Evolutionary conservation across 1,139 yeast species (phyloP).

Genomic region (Magnusiomyces fungicola): DNA sequence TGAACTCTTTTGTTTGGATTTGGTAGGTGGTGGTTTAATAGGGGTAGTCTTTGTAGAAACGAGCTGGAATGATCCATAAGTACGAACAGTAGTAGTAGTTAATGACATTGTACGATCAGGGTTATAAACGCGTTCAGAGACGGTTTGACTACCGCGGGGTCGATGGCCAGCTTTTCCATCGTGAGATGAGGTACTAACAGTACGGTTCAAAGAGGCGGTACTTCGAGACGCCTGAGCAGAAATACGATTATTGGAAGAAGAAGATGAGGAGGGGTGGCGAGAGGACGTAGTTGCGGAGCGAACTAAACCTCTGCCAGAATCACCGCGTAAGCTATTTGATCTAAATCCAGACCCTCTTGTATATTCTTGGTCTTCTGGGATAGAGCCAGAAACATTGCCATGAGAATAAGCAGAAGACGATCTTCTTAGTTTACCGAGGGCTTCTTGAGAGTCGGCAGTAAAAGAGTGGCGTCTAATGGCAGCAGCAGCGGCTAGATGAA

Average conservation of each 20-base stretch:
- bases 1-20: background rate
- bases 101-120: conserved; percentile 33
- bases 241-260: too few relatives aligned
- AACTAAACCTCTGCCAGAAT: too few relatives aligned
- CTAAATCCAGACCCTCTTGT: too few relatives aligned
- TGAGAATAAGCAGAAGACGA: background rate
- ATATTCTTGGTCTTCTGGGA: conserved; percentile 11
- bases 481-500: conserved; percentile 35
- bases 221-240: too few relatives aligned
- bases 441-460: conserved; percentile 16
- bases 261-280: too few relatives aligned
- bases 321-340: too few relatives aligned
- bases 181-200: too few relatives aligned
- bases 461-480: conserved; percentile 33
- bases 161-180: too few relatives aligned
- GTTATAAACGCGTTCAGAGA: conserved; percentile 5
- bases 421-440: background rate
- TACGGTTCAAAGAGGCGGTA: too few relatives aligned
- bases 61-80: conserved; percentile 33
- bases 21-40: conserved; percentile 13
- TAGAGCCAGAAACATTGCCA: conserved; percentile 4
- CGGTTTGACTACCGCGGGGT: background rate
- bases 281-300: too few relatives aligned
- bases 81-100: conserved; percentile 34
- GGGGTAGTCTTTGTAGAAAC: conserved; percentile 30